A percentile compares a stretch with the other conserved stretches of the same genome.
Conservation (phyloP, 164 flowering plant species). For the Houttuynia cordata region DNA sequence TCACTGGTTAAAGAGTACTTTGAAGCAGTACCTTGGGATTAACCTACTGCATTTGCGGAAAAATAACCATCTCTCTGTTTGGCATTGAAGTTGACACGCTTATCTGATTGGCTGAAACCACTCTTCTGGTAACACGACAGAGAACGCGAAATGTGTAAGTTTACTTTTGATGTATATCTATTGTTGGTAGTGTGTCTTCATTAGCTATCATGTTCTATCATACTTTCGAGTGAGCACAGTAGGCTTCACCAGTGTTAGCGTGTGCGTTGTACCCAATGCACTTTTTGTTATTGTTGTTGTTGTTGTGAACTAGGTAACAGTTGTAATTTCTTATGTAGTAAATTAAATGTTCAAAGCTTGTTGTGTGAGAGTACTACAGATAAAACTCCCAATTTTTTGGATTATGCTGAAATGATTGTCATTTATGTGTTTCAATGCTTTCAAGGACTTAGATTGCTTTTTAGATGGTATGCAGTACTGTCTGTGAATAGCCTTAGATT, state of each 20-base stretch:
- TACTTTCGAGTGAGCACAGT: not conserved
- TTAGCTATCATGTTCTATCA: no score
- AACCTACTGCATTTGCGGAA: no score
- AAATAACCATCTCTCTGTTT: no score
- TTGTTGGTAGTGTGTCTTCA: not conserved
- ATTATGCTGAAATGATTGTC: not conserved
- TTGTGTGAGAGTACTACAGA: not conserved
- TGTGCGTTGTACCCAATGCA: not conserved
- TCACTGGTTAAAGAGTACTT: no score
- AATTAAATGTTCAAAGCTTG: constrained; percentile 23
- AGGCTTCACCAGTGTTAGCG: not conserved
- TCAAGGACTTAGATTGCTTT: no score
- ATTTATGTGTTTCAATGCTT: not conserved
- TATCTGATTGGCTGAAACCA: no score
- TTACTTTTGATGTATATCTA: not conserved
- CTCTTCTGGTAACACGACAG: not conserved
- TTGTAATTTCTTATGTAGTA: constrained; percentile 26
- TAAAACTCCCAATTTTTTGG: not conserved
- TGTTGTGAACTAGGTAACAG: not conserved
- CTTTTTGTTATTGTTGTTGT: constrained; percentile 8
- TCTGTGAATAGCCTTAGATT: no score
- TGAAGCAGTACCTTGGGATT: no score
- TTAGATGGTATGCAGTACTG: no score
- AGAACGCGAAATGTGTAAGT: not conserved
- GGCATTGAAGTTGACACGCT: no score